A percentile compares a stretch with the other conserved stretches of the same genome.
Evolutionary conservation across 75 land plant genomes (phyloP).

Genomic region (Cupressus sempervirens): DNA sequence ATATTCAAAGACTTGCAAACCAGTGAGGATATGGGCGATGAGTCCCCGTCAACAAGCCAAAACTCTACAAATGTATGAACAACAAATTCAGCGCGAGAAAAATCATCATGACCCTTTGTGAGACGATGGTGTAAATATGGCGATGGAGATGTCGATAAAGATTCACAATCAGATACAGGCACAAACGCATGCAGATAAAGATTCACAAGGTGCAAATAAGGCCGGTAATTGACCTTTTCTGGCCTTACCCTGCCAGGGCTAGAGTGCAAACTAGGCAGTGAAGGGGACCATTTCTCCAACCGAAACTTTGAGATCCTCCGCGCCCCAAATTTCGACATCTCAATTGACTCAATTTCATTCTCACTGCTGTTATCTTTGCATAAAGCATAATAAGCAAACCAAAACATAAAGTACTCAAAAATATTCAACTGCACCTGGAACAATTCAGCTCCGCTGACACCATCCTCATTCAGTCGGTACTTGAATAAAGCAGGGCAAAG

Average conservation of each 20-base stretch:
- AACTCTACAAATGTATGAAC: constrained; percentile 57
- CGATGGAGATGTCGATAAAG: constrained; percentile 36
- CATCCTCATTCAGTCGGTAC: constrained; percentile 46
- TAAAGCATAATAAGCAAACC: constrained; percentile 96
- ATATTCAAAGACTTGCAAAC: constrained; percentile 44
- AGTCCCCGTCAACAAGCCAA: constrained; percentile 89
- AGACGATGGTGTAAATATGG: constrained; percentile 16
- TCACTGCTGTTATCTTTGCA: constrained; percentile 37
- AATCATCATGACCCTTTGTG: constrained; percentile 16
- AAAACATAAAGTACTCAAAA: constrained; percentile 89
- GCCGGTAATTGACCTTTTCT: constrained; percentile 33
- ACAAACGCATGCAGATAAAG: constrained; percentile 67
- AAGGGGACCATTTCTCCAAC: constrained; percentile 66
- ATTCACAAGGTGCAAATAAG: constrained; percentile 63
- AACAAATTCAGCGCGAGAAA: constrained; percentile 55
- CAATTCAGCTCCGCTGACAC: constrained; percentile 14
- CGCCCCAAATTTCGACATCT: neutral
- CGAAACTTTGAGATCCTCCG: constrained; percentile 28
- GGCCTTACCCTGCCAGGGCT: constrained; percentile 14
- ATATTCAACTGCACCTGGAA: constrained; percentile 64
- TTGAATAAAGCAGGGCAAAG: constrained; percentile 50
- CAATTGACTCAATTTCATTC: neutral
- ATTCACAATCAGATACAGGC: constrained; percentile 26
- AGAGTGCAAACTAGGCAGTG: constrained; percentile 38
- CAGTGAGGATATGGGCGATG: constrained; percentile 55